Percentiles rank a stretch among this genome's conserved stretches.
Conservation (phyloP, 108 stramenopile species). For the Ochromonas danica region DNA sequence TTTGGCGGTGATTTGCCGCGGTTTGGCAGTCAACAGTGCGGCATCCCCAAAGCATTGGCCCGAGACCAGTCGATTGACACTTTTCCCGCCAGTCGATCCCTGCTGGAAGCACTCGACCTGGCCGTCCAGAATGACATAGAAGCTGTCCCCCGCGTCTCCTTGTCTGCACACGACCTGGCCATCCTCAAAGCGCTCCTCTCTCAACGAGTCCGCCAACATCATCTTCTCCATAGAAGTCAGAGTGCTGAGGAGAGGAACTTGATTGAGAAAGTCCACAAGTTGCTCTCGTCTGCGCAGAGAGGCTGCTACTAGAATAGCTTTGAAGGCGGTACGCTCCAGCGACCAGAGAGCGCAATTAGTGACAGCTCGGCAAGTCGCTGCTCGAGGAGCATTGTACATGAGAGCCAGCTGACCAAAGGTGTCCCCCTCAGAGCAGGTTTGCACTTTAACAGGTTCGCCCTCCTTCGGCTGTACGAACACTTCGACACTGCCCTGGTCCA, state of each 20-base stretch:
- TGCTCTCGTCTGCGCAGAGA: constrained; percentile 40
- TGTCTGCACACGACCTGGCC: constrained; percentile 48
- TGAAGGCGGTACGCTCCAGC: constrained; percentile 55
- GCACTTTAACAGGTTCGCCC: constrained; percentile 46
- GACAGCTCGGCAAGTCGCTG: constrained; percentile 54
- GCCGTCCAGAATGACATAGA: constrained; percentile 55
- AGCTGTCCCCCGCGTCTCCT: constrained; percentile 51
- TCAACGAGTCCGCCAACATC: constrained; percentile 57
- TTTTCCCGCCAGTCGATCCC: background rate
- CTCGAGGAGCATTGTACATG: constrained; percentile 60
- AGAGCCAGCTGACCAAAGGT: constrained; percentile 62
- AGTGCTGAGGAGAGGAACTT: constrained; percentile 48
- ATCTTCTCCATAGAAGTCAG: constrained; percentile 57
- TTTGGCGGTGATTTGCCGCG: constrained; percentile 68
- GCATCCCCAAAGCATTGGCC: constrained; percentile 48
- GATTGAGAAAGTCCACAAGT: constrained; percentile 50
- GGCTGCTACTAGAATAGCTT: constrained; percentile 35
- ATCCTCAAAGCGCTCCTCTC: constrained; percentile 46
- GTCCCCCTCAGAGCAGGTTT: constrained; percentile 50
- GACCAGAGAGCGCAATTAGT: constrained; percentile 46
- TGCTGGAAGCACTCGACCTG: constrained; percentile 1
- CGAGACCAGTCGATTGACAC: background rate
- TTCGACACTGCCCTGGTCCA: constrained; percentile 56
- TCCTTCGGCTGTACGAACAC: constrained; percentile 40
- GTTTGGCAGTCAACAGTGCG: constrained; percentile 61